Evolutionary conservation across 495 filamentous ascomycete genomes (phyloP), one percentile per base, ranked within the genome.

Genomic region (Oleoguttula mirabilis): DNA sequence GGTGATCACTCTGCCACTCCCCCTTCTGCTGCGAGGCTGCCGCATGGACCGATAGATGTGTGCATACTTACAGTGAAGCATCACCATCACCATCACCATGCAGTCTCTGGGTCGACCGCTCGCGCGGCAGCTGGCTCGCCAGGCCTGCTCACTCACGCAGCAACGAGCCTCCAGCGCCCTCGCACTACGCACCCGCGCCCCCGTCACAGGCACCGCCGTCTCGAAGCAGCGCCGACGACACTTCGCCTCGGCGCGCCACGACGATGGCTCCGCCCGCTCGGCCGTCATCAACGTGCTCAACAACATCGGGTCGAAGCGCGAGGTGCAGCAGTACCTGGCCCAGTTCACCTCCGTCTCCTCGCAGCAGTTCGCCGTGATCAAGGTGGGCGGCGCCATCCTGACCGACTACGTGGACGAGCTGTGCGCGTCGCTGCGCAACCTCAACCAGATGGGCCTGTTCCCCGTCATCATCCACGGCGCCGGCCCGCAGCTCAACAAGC

Each of bases 321-420:
- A 98, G 66, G 88, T 94, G 28, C 84, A 96, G 69, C 92, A 96
- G 59, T 96, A 98, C 66, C 79, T 96, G 39, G 92, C 88, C 36
- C 88, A 95, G 59, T 98, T 98, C 71, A 90, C 80, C 42, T 94
- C 88, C 24, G 90, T 95, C 35, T 92, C 88, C 17, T 93, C 84
- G 3, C 88, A 95, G 69, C 86, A 94, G 57, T 98, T 98, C 62
- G 90, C 90, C 52, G 90, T 98, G 38, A 95, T 98, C 63, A 98
- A 98, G 70, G 92, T 98, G 39, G 90, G 90, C 17, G 90, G 90
- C 38, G 90, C 92, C 38, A 96, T 96, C 55, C 79, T 98, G 53
- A 94, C 88, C 45, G 88, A 96, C 61, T 84, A 94, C 66, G 71
- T 93, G 39, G 80, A 93, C 59, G 82, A 82, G 32, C 72, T 98